phyloP scores from a whole-genome alignment of 116 monocot species.

The Phalaenopsis hybrid region DNA sequence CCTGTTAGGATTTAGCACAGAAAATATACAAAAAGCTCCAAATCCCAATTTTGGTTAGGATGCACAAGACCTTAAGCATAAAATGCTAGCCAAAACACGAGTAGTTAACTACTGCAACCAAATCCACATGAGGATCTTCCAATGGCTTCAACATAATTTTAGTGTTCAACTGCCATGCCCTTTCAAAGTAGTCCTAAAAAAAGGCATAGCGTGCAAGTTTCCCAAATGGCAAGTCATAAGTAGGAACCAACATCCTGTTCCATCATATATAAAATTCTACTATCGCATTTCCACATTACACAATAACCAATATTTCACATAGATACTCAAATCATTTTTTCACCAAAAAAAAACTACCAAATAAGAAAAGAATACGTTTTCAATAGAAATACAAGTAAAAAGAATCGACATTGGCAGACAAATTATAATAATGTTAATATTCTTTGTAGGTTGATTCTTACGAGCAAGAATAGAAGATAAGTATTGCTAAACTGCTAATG shows the following conservation, averaged over 20 bases:
- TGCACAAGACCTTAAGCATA: constrained; percentile 62
- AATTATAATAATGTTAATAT: neutral
- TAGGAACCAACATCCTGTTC: constrained; percentile 86
- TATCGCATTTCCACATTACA: too few species aligned
- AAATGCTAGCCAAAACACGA: too few species aligned
- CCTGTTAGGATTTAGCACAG: constrained; percentile 50
- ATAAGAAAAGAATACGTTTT: neutral
- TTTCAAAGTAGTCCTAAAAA: constrained; percentile 87
- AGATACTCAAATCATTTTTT: neutral
- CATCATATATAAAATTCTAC: too few species aligned
- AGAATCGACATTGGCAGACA: neutral
- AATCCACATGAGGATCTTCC: constrained; percentile 89
- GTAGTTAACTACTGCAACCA: constrained; percentile 73
- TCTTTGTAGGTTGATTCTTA: neutral
- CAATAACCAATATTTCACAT: neutral
- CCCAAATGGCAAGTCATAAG: constrained; percentile 84
- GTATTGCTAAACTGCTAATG: neutral
- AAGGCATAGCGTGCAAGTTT: constrained; percentile 70
- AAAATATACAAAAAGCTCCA: constrained; percentile 74
- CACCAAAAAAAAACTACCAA: neutral
- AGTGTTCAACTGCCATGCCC: constrained; percentile 41
- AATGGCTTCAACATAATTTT: constrained; percentile 85
- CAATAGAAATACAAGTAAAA: neutral
- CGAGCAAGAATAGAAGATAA: neutral
- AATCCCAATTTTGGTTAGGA: constrained; percentile 66